Evolutionary conservation across 75 land plant species (phyloP), one percentile per base, ranked within the genome.

Genomic region (Cryptomeria japonica): DNA sequence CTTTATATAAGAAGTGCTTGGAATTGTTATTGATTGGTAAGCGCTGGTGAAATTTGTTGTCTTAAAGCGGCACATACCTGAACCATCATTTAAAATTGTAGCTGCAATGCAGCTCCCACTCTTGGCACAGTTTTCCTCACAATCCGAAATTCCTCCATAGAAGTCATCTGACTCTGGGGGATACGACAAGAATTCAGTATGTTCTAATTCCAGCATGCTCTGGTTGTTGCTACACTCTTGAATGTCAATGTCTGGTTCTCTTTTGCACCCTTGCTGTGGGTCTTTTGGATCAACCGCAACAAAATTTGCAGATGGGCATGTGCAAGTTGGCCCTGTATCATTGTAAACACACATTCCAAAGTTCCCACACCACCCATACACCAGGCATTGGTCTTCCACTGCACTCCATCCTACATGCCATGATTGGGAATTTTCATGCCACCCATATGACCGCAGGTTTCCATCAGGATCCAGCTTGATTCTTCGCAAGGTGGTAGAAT

Each of bases 351-450:
- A 96, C 15, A 96, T 88, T 6, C 97, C 97, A 85, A 92, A 86
- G 80, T 92, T 89, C 28, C 97, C 97, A 89, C 97, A 96, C 84
- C 78, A 94, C 10, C 95, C 94, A 86, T 88, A 96, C 25, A 96
- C 93, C 87, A 91, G 61, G 87, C 97, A 96, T 87, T 95, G 93
- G 80, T 96, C 95, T 19, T 70, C 14, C 36, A 96, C 91, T 31
- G 97, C 97, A 32, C 88, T 84, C 97, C 97, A 96, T 83, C 89
- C 89, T 32, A 47, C 87, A 16, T 55, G 86, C 86, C 49, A 85
- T 25, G 76, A 83, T 38, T 80, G 85, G 78, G 89, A 90, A 38
- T 89, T 82, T 42, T 88, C 93, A 37, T 41, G 68, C 31, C 85
- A 89, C 36, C 92, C 90, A 51, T 93, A 94, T 34, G 93, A 91